Conservation (phyloP, 192 early-diverging fungal genomes). For the Kickxella alabastrina region DNA sequence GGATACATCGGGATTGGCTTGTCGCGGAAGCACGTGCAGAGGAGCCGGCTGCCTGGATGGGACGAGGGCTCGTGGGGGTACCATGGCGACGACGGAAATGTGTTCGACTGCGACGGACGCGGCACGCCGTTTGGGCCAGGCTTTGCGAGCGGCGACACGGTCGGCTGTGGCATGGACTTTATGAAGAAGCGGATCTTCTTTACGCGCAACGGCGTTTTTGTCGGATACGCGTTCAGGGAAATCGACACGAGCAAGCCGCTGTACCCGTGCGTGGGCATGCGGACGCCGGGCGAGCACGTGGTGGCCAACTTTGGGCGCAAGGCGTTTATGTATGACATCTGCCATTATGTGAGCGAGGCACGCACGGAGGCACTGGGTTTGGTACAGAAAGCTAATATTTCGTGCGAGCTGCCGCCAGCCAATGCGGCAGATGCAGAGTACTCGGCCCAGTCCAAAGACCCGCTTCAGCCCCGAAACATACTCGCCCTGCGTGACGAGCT, state of each 20-base stretch:
- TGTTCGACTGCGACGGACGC: conserved; percentile 69
- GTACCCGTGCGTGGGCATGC: conserved; percentile 61
- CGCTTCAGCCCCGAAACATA: neutral
- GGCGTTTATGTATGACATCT: conserved; percentile 62
- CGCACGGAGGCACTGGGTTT: conserved; percentile 18
- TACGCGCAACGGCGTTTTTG: conserved; percentile 85
- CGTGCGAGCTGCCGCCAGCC: conserved; percentile 5
- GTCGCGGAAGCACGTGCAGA: conserved; percentile 49
- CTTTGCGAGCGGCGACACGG: conserved; percentile 87
- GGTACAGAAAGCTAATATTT: conserved; percentile 7
- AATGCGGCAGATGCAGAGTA: neutral
- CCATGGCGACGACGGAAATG: conserved; percentile 93
- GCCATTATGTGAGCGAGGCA: conserved; percentile 18
- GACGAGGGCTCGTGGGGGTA: conserved; percentile 91
- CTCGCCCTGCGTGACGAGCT: conserved; percentile 4
- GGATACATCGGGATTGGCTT: conserved; percentile 96
- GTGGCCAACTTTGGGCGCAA: conserved; percentile 60
- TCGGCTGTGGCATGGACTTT: conserved; percentile 94
- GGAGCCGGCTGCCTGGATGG: conserved; percentile 85
- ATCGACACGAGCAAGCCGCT: conserved; percentile 40
- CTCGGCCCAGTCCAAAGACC: neutral
- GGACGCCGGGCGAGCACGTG: conserved; percentile 55
- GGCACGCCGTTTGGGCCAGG: conserved; percentile 82
- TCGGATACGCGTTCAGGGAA: conserved; percentile 56
- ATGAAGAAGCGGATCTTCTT: conserved; percentile 71